These are phyloP conservation scores for Kodamaea kakaduensis DNA, from an alignment of 805 yeast species.

Conservation along the genomic window DNA sequence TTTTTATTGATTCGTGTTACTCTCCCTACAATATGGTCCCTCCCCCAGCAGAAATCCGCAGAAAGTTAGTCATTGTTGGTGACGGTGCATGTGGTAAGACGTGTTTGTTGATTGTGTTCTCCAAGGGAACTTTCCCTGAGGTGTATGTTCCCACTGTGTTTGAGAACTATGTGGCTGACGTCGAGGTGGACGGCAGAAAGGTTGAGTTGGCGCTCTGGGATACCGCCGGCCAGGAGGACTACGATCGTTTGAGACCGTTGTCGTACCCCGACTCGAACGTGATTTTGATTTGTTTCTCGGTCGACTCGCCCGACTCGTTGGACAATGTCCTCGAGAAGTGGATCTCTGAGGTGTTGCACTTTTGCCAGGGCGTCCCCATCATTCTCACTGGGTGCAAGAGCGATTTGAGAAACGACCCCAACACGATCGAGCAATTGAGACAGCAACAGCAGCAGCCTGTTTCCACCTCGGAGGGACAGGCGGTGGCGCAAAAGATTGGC, in stretches of 20 bases:
- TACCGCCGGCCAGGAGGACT: slow-evolving; percentile 90
- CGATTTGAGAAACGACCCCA: slow-evolving; percentile 30
- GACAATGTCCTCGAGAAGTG: slow-evolving; percentile 36
- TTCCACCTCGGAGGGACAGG: slow-evolving; percentile 23
- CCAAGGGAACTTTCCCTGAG: slow-evolving; percentile 30
- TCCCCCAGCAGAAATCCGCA: slow-evolving; percentile 42
- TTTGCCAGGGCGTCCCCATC: slow-evolving; percentile 35
- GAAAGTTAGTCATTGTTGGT: slow-evolving; percentile 30
- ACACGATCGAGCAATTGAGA: slow-evolving; percentile 24
- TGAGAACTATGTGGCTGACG: slow-evolving; percentile 97
- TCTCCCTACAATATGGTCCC: slow-evolving; percentile 29
- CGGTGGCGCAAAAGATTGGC: slow-evolving; percentile 25
- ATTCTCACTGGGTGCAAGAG: slow-evolving; percentile 36
- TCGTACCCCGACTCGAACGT: slow-evolving; percentile 38
- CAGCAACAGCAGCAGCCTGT: slow-evolving; percentile 22
- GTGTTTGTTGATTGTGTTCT: slow-evolving; percentile 29
- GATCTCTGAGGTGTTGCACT: slow-evolving; percentile 39
- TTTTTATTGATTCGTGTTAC: slow-evolving; percentile 5
- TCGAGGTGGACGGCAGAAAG: slow-evolving; percentile 53
- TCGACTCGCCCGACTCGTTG: slow-evolving; percentile 29
- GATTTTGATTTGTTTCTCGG: slow-evolving; percentile 36
- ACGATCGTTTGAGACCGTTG: slow-evolving; percentile 46
- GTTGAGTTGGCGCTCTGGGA: slow-evolving; percentile 51
- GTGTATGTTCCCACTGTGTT: slow-evolving; percentile 54
- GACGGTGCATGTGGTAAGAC: slow-evolving; percentile 33